phyloP scores from a whole-genome alignment of 2,329 filamentous ascomycete species.

The Cladosporium halotolerans region DNA sequence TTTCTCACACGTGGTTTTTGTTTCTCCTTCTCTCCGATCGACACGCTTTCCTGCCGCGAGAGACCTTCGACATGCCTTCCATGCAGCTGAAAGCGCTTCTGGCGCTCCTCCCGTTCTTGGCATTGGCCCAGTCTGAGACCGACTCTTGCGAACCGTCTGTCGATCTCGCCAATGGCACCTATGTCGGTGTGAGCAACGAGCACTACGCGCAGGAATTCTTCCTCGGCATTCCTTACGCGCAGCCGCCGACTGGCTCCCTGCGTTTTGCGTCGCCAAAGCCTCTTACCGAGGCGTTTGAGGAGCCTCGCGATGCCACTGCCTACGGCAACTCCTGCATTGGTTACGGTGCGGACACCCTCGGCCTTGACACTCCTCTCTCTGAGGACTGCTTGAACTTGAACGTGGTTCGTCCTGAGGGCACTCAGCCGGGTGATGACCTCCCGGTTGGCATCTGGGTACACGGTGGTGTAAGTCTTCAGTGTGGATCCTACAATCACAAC shows the following conservation, averaged over 20 bases:
- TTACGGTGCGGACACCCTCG: slow-evolving; percentile 15
- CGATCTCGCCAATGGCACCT: slow-evolving; percentile 3
- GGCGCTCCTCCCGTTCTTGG: slow-evolving; percentile 4
- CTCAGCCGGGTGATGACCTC: slow-evolving; percentile 34
- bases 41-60: background rate
- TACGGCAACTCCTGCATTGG: slow-evolving; percentile 30
- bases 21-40: slow-evolving; percentile 6
- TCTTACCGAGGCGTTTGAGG: slow-evolving; percentile 3
- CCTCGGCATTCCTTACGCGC: slow-evolving; percentile 32
- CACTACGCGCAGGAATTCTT: slow-evolving; percentile 34
- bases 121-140: background rate
- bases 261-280: slow-evolving; percentile 25
- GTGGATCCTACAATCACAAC: background rate
- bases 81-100: background rate
- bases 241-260: slow-evolving; percentile 29
- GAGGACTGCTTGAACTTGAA: slow-evolving; percentile 58
- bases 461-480: slow-evolving; percentile 42
- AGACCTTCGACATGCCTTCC: background rate
- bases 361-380: slow-evolving; percentile 1
- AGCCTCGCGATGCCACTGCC: slow-evolving; percentile 21
- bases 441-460: slow-evolving; percentile 57
- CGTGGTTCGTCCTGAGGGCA: slow-evolving; percentile 42
- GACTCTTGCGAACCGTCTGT: slow-evolving; percentile 3
- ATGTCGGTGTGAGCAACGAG: slow-evolving; percentile 10
- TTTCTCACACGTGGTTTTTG: background rate